These are phyloP conservation scores for Calonectria honghensis DNA, from an alignment of 2,329 filamentous ascomycete species.

Conservation along the genomic window DNA sequence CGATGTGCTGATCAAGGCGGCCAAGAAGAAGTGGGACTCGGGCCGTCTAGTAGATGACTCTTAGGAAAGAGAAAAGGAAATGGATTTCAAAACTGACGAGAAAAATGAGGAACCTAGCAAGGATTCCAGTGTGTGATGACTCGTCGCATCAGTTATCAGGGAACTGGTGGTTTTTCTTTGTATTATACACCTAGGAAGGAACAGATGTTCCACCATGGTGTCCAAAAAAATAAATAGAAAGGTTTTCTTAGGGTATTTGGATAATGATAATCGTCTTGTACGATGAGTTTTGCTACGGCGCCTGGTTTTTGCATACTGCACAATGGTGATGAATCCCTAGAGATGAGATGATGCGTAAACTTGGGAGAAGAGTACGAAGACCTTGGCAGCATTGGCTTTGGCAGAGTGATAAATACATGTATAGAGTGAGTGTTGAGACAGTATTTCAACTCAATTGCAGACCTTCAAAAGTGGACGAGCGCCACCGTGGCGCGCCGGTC, in stretches of 20 bases:
- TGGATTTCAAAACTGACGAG: slow-evolving; percentile 40
- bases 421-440: background rate
- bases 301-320: background rate
- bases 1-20: slow-evolving; percentile 69
- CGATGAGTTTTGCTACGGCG: background rate
- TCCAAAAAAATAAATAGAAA: slow-evolving; percentile 45
- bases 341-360: background rate
- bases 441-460: background rate
- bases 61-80: slow-evolving; percentile 42
- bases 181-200: slow-evolving; percentile 20
- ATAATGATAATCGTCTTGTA: slow-evolving; percentile 26
- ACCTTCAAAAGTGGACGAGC: background rate
- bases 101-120: slow-evolving; percentile 27
- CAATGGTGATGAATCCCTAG: background rate
- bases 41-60: slow-evolving; percentile 61
- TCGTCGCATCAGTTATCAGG: background rate
- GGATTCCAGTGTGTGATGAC: slow-evolving; percentile 25
- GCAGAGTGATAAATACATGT: background rate
- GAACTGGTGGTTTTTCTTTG: slow-evolving; percentile 22
- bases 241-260: slow-evolving; percentile 25
- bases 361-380: background rate
- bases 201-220: slow-evolving; percentile 29
- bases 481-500: slow-evolving; percentile 34
- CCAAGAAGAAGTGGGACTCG: slow-evolving; percentile 72
- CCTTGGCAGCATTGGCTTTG: background rate